A percentile compares a stretch with the other conserved stretches of the same genome.
Evolutionary conservation across 441 rosid genomes (phyloP).

Genomic region (Bocquillonia castaneifolia): DNA sequence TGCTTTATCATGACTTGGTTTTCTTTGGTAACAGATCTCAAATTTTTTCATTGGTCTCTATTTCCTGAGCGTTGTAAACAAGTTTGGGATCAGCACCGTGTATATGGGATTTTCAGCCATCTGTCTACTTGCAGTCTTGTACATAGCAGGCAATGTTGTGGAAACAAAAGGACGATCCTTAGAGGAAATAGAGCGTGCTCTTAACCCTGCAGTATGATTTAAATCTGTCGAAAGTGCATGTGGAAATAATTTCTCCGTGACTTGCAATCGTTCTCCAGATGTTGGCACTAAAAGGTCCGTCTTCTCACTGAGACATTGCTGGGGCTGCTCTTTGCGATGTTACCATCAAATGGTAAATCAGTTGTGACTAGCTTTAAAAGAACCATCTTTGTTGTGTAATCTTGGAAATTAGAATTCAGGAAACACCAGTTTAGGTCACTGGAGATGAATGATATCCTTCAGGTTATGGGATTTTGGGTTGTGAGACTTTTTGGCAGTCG

Average conservation of each 20-base stretch:
- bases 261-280: conserved; percentile 7
- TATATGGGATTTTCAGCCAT: conserved; percentile 73
- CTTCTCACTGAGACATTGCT: background rate
- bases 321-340: conserved; percentile 2
- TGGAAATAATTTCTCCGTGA: conserved; percentile 18
- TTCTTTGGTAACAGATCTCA: conserved; percentile 54
- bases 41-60: conserved; percentile 88
- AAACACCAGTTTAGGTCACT: background rate
- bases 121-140: conserved; percentile 75
- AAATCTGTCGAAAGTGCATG: background rate
- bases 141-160: conserved; percentile 71
- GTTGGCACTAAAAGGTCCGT: background rate
- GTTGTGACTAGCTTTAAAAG: conserved; percentile 7
- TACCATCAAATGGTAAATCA: background rate
- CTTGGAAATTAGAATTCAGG: background rate
- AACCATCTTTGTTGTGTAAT: background rate
- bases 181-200: conserved; percentile 89
- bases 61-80: conserved; percentile 84
- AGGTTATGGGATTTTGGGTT: background rate
- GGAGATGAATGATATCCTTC: conserved; percentile 6
- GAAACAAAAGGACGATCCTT: conserved; percentile 95
- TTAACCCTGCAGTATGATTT: conserved; percentile 33
- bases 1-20: conserved; percentile 10
- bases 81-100: conserved; percentile 82
- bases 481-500: too few relatives aligned